These are phyloP conservation scores for Calonectria hongkongensis DNA, from an alignment of 2,329 filamentous ascomycete species.

Conservation along the genomic window DNA sequence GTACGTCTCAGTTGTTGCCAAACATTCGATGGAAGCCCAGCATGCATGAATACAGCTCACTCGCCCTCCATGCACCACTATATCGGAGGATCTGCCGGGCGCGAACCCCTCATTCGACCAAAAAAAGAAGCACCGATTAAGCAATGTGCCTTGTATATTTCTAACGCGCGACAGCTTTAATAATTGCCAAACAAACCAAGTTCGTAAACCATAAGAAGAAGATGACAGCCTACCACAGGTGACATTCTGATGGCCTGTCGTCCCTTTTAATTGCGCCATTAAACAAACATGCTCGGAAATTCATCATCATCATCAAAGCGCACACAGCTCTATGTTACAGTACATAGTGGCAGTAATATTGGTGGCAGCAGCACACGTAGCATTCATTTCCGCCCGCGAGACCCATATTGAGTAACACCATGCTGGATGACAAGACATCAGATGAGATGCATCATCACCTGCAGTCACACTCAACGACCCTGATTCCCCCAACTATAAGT, in stretches of 20 bases:
- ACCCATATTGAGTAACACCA: neutral
- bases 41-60: slow-evolving; percentile 38
- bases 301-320: neutral
- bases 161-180: neutral
- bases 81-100: slow-evolving; percentile 20
- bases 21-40: slow-evolving; percentile 21
- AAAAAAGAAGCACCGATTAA: slow-evolving; percentile 20
- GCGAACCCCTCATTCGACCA: slow-evolving; percentile 32
- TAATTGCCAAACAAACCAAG: neutral
- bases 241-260: neutral
- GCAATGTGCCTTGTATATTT: neutral
- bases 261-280: neutral
- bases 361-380: neutral
- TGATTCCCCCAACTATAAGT: slow-evolving; percentile 3
- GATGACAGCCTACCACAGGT: neutral
- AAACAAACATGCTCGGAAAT: neutral
- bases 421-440: neutral
- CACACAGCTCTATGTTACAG: slow-evolving; percentile 2
- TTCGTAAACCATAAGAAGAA: neutral
- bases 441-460: slow-evolving; percentile 9
- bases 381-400: slow-evolving; percentile 14
- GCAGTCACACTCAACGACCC: slow-evolving; percentile 3
- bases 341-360: slow-evolving; percentile 13
- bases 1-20: slow-evolving; percentile 1
- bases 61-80: slow-evolving; percentile 27